Conservation (phyloP, 805 yeast species). For the Candida gorgasii region DNA sequence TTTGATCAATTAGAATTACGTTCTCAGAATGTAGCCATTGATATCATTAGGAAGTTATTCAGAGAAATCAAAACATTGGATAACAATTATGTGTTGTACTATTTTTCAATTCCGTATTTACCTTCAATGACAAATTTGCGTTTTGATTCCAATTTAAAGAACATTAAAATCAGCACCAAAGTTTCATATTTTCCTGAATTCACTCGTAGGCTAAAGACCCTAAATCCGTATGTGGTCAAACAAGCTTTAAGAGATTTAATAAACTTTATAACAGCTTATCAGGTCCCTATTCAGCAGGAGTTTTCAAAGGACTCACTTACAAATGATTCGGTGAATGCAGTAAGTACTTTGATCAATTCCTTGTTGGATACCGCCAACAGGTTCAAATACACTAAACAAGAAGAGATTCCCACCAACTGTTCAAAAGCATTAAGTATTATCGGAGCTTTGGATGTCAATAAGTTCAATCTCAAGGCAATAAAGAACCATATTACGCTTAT, state of each 20-base stretch:
- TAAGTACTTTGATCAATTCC: slow-evolving; percentile 52
- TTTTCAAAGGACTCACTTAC: slow-evolving; percentile 18
- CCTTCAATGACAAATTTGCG: slow-evolving; percentile 31
- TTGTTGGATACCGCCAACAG: slow-evolving; percentile 57
- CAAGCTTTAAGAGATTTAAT: slow-evolving; percentile 70
- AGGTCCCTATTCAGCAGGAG: slow-evolving; percentile 48
- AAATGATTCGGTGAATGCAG: slow-evolving; percentile 16
- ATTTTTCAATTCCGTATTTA: slow-evolving; percentile 52
- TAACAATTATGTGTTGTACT: slow-evolving; percentile 47
- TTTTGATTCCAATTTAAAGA: slow-evolving; percentile 21
- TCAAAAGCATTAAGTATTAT: slow-evolving; percentile 71
- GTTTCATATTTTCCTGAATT: slow-evolving; percentile 49
- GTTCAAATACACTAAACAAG: slow-evolving; percentile 48
- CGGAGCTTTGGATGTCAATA: slow-evolving; percentile 73
- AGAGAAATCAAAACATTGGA: slow-evolving; percentile 31
- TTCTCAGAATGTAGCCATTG: slow-evolving; percentile 52
- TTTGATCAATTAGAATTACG: slow-evolving; percentile 54
- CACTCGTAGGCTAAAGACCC: slow-evolving; percentile 56
- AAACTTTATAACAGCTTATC: slow-evolving; percentile 52
- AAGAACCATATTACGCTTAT: slow-evolving; percentile 50
- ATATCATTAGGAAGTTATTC: slow-evolving; percentile 45
- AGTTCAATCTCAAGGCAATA: slow-evolving; percentile 46
- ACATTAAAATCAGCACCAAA: slow-evolving; percentile 33
- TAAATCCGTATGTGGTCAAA: slow-evolving; percentile 67
- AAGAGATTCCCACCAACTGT: slow-evolving; percentile 56